Percentiles rank a stretch among this genome's conserved stretches.
phyloP scores from a whole-genome alignment of 225 moss, liverwort and hornwort species.

The Straminergon stramineum region DNA sequence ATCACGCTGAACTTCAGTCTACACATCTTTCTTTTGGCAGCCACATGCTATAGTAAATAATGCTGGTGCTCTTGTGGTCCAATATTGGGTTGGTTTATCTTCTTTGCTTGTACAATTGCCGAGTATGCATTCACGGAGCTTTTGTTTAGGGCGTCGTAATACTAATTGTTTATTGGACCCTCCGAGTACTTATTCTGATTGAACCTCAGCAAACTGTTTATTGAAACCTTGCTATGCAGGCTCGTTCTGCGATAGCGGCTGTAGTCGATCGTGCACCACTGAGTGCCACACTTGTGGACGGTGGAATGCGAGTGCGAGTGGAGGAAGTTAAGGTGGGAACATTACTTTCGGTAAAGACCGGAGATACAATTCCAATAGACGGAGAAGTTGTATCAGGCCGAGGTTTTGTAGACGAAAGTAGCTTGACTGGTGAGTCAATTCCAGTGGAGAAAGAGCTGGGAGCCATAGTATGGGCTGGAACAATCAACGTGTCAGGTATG shows the following conservation, averaged over 20 bases:
- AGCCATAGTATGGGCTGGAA: constrained; percentile 77
- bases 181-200: not conserved
- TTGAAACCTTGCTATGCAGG: constrained; percentile 21
- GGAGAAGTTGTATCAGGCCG: constrained; percentile 84
- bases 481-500: constrained; percentile 85
- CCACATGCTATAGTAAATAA: not conserved
- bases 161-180: not conserved
- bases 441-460: constrained; percentile 78
- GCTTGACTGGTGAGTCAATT: constrained; percentile 83
- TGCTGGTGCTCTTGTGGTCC: not conserved
- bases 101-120: not conserved
- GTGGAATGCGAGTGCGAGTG: constrained; percentile 58
- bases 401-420: constrained; percentile 93
- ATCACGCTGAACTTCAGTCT: not conserved
- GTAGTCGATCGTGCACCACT: constrained; percentile 83
- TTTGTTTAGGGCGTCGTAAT: not conserved
- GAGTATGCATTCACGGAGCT: not conserved
- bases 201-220: not conserved
- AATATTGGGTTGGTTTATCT: not conserved
- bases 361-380: constrained; percentile 88
- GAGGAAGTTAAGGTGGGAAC: constrained; percentile 80
- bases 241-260: constrained; percentile 76
- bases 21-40: not conserved
- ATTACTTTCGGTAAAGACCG: constrained; percentile 77
- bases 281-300: constrained; percentile 61